These are phyloP conservation scores for Afroboletus lepidellus DNA, from an alignment of 1,284 basidiomycete species.

Conservation along the genomic window DNA sequence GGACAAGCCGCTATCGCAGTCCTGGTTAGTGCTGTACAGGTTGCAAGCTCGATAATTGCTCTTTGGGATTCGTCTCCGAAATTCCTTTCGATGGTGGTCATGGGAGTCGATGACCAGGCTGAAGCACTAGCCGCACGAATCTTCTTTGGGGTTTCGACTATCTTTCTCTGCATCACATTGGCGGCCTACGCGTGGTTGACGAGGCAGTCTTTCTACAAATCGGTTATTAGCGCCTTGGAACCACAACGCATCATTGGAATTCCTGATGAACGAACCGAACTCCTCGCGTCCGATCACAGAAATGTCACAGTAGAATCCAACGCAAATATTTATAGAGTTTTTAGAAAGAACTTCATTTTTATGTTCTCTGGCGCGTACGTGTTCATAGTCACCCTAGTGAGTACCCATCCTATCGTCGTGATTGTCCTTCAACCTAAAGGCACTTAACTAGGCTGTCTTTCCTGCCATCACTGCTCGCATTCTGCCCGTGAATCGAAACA, in stretches of 20 bases:
- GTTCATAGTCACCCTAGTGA: not conserved
- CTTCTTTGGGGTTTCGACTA: not conserved
- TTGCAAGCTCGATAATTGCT: not conserved
- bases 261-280: not conserved
- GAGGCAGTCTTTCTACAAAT: not conserved
- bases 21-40: not conserved
- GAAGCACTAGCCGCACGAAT: not conserved
- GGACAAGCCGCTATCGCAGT: not conserved
- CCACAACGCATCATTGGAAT: not conserved
- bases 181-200: not conserved
- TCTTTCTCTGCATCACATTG: not conserved
- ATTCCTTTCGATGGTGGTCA: too few relatives aligned
- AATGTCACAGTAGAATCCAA: not conserved
- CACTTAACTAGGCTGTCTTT: not conserved
- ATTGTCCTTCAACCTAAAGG: not conserved
- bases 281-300: not conserved
- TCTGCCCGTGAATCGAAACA: not conserved
- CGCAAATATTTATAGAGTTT: not conserved
- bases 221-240: not conserved
- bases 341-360: not conserved
- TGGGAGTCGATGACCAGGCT: not conserved
- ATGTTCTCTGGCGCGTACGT: slow-evolving; percentile 1
- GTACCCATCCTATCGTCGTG: not conserved
- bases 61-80: not conserved
- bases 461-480: not conserved